Base-by-base conservation (phyloP, 169 alveolate species). In the Eimeria sp. region DNA sequence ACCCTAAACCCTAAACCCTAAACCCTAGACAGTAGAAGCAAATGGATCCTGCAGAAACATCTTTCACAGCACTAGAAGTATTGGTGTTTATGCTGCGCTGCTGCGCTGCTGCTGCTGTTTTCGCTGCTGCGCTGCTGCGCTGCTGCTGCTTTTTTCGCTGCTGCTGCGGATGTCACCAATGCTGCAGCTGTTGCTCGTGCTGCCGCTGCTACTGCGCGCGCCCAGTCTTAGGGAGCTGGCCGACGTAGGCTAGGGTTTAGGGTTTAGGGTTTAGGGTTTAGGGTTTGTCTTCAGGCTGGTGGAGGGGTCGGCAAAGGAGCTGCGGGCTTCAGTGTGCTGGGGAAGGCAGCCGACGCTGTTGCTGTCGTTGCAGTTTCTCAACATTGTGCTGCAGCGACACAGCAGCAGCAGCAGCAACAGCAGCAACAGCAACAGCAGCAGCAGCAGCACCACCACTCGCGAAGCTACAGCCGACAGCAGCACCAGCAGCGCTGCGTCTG, bases 201-300 rank as follows among this genome's bases (percentile, higher is more conserved):
- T 27, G 74, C 74, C 14, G 33, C 25, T 16, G 74, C 74, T 64
- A 6, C 74, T 64, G 74, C 74, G n/a, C n/a, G n/a, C n/a, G n/a
- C n/a, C n/a, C n/a, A n/a, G n/a, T n/a, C n/a, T n/a, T n/a, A n/a
- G n/a, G n/a, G n/a, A n/a, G n/a, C 80, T n/a, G 80, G 80, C 0
- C 49, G 52, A 30, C 80, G 80, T 4, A 64, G 74, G 6, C 14
- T 66, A 66, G 76, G 76, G 76, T 66, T 71, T 9, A 71, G 82
- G 82, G 82, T 71, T 71, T 71, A 71, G 82, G 82, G 82, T 71
- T 71, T 71, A 71, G 82, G 82, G 82, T 71, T 71, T 71, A 71
- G 82, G 54, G 82, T 71, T 71, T 30, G 82, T 4, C 49, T 43
- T 3, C 49, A 43, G 87, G 87, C 64, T 76, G 37, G 87, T 76